Base-by-base conservation (phyloP, 2,329 filamentous ascomycete species). In the Stemphylium vesicarium region DNA sequence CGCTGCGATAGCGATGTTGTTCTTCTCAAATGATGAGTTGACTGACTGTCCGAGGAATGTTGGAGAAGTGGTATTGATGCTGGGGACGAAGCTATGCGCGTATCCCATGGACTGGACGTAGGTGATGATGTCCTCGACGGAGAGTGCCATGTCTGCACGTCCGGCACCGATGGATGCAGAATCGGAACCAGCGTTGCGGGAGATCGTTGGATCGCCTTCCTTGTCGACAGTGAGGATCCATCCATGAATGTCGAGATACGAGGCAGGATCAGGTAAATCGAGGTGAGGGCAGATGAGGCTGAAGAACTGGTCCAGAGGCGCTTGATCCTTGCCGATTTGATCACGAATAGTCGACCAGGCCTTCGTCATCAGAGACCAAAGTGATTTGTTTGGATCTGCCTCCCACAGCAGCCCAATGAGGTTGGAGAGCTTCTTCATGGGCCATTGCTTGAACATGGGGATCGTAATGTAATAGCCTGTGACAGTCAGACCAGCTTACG, bases 291-390 rank as follows among this genome's bases (percentile, higher is more conserved):
- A 79, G 41, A 76, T 77, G 54, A 81, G 60, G 13, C 60, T 57
- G 40, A 85, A 74, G 69, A 83, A 85, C 9, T 74, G 67, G 42
- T 80, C 75, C 33, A 85, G 73, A 39, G 79, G 74, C 20, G 81
- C 77, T 29, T 78, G 73, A 18, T 74, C 69, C 58, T 80, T 79
- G 63, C 81, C 80, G 47, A 80, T 67, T 39, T 79, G 73, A 62
- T 84, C 82, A 42, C 82, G 79, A 42, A 84, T 75, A 56, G 79
- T 77, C 29, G 82, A 85, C 75, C 83, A 85, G 15, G 82, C 80
- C 64, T 83, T 83, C 42, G 82, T 80, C 53, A 85, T 69, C 55
- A 85, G 72, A 42, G 76, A 76, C 82, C 82, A 85, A 60, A 82
- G 79, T 55, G 77, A 75, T 62, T 82, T 78, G 73, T 79, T 80